These are phyloP conservation scores for Citrullus mucosospermus DNA, from an alignment of 306 rosid species.

Conservation along the genomic window DNA sequence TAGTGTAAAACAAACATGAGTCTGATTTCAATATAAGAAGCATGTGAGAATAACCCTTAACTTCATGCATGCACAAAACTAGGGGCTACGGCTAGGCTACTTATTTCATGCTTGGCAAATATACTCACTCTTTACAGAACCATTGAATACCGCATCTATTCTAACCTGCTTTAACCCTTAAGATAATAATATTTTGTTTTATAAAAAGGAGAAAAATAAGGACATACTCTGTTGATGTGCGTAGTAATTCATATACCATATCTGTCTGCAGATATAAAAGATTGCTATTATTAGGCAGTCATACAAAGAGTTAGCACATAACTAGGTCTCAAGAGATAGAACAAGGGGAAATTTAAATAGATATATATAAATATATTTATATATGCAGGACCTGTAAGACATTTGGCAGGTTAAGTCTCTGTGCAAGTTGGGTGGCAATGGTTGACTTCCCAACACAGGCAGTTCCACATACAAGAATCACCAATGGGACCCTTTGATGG, in stretches of 20 bases:
- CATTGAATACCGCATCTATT: no score
- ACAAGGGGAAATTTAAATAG: slow-evolving; percentile 4
- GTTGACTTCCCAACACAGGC: slow-evolving; percentile 98
- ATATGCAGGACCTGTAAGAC: slow-evolving; percentile 61
- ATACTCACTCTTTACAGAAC: background rate
- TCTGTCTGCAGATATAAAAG: slow-evolving; percentile 54
- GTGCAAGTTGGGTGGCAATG: slow-evolving; percentile 93
- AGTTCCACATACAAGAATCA: slow-evolving; percentile 94
- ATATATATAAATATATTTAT: background rate
- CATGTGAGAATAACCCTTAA: background rate
- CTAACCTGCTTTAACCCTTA: background rate
- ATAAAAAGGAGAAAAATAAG: slow-evolving; percentile 3
- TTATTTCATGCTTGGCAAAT: background rate
- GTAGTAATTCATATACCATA: slow-evolving; percentile 93
- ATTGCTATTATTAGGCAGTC: background rate
- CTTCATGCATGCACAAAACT: background rate
- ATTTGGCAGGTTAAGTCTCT: slow-evolving; percentile 89
- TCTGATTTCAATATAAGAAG: background rate
- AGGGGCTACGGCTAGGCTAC: background rate
- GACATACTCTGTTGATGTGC: slow-evolving; percentile 90
- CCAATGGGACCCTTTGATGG: slow-evolving; percentile 91
- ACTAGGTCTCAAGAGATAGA: background rate
- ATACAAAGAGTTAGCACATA: background rate
- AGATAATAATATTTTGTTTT: background rate
- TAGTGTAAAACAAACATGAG: background rate